phyloP scores from a whole-genome alignment of 1,284 basidiomycete genomes.

The Puccinia horiana region DNA sequence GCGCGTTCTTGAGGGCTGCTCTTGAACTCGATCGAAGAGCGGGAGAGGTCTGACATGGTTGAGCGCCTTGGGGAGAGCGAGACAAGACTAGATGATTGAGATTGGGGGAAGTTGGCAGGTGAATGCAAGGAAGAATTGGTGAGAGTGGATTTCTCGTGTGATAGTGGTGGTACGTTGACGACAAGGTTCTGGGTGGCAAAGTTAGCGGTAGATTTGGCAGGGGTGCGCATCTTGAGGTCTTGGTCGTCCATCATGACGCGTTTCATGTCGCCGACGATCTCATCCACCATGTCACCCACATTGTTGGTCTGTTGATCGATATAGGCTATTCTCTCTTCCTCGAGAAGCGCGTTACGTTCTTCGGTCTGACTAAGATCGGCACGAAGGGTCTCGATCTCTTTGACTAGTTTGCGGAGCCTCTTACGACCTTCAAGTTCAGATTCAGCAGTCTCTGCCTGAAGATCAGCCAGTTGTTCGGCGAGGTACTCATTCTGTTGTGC shows the following conservation, averaged over 20 bases:
- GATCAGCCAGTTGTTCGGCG: conserved; percentile 69
- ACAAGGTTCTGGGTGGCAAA: not conserved
- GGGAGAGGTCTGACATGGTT: conserved; percentile 8
- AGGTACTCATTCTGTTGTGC: conserved; percentile 79
- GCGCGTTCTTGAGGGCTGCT: conserved; percentile 61
- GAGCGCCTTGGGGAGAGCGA: conserved; percentile 7
- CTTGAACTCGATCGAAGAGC: not conserved
- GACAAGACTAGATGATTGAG: not conserved
- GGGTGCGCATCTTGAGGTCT: conserved; percentile 7
- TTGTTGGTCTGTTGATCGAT: not conserved
- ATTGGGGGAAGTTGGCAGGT: not conserved
- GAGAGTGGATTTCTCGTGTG: not conserved
- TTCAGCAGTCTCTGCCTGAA: conserved; percentile 70
- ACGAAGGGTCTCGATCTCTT: conserved; percentile 70
- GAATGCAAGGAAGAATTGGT: not conserved
- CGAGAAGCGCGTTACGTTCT: conserved; percentile 68
- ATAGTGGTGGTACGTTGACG: not conserved
- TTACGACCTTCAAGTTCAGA: conserved; percentile 70
- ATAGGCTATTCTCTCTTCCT: conserved; percentile 63
- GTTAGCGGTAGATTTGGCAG: conserved; percentile 52
- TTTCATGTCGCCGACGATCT: conserved; percentile 34
- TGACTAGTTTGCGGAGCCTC: conserved; percentile 71
- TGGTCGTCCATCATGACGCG: conserved; percentile 18
- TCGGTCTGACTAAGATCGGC: conserved; percentile 71
- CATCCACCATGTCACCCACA: conserved; percentile 38